Percentiles rank a stretch among this genome's conserved stretches.
These are phyloP conservation scores for Leptosphaerulina australis DNA, from an alignment of 2,329 filamentous ascomycete genomes.

Conservation along the genomic window DNA sequence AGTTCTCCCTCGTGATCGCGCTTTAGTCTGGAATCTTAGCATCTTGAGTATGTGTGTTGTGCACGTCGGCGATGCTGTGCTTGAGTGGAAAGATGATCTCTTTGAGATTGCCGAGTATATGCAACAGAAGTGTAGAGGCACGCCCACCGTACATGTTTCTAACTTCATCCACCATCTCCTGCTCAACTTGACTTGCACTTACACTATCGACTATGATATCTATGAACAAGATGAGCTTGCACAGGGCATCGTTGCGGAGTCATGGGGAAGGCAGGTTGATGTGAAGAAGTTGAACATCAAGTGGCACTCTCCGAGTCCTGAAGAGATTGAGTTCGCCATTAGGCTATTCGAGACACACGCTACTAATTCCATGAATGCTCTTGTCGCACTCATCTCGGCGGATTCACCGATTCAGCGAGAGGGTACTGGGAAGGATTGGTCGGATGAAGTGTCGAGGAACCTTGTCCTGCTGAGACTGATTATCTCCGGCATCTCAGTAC, in stretches of 20 bases:
- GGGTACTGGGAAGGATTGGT: constrained; percentile 98
- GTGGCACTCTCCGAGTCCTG: constrained; percentile 84
- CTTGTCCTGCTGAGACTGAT: constrained; percentile 87
- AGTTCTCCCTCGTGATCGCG: constrained; percentile 88
- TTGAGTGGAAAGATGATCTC: constrained; percentile 86
- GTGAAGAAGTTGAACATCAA: constrained; percentile 79
- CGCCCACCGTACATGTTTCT: constrained; percentile 93
- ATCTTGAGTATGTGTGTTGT: constrained; percentile 98
- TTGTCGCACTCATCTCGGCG: constrained; percentile 80
- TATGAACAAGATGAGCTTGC: constrained; percentile 80
- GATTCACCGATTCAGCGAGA: constrained; percentile 84
- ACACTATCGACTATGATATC: constrained; percentile 85
- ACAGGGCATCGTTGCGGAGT: constrained; percentile 72
- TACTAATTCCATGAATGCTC: constrained; percentile 72
- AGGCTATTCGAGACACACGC: constrained; percentile 87
- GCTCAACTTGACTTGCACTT: constrained; percentile 91
- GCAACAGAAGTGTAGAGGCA: constrained; percentile 92
- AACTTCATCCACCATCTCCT: constrained; percentile 97
- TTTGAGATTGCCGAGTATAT: constrained; percentile 93
- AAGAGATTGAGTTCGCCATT: constrained; percentile 86
- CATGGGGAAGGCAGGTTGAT: constrained; percentile 83
- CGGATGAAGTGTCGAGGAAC: constrained; percentile 90
- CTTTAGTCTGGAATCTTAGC: constrained; percentile 94
- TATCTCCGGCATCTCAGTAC: constrained; percentile 83
- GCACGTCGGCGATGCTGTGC: constrained; percentile 87